Evolutionary conservation across 306 rosid species (phyloP).

Genomic region (Quillaja saponaria): DNA sequence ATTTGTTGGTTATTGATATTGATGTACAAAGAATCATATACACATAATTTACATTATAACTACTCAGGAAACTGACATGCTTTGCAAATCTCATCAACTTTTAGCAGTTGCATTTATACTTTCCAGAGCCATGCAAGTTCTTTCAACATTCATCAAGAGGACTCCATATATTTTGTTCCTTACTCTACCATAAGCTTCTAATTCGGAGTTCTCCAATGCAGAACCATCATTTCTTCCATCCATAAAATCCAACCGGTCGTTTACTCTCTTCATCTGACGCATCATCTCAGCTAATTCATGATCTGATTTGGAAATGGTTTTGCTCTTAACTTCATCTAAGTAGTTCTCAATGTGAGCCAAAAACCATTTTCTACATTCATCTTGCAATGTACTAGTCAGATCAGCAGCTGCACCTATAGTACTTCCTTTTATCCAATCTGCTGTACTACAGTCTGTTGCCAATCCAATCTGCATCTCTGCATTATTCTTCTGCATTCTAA

Average conservation of each 20-base stretch:
- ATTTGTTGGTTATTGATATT: too few relatives aligned
- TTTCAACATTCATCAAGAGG: slow-evolving; percentile 42
- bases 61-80: not conserved
- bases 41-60: not conserved
- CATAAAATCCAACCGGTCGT: slow-evolving; percentile 37
- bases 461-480: slow-evolving; percentile 16
- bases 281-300: slow-evolving; percentile 35
- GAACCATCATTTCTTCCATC: slow-evolving; percentile 6
- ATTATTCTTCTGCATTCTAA: slow-evolving; percentile 17
- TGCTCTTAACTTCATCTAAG: slow-evolving; percentile 36
- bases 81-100: not conserved
- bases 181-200: slow-evolving; percentile 36
- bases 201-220: slow-evolving; percentile 19
- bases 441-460: slow-evolving; percentile 4
- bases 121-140: slow-evolving; percentile 36
- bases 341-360: slow-evolving; percentile 32
- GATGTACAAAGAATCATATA: too few relatives aligned
- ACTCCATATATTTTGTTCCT: slow-evolving; percentile 41
- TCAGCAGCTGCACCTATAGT: slow-evolving; percentile 20
- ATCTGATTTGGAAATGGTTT: slow-evolving; percentile 22
- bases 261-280: slow-evolving; percentile 41
- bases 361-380: slow-evolving; percentile 39
- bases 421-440: slow-evolving; percentile 35
- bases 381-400: slow-evolving; percentile 24
- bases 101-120: slow-evolving; percentile 21